Evolutionary conservation across 306 rosid species (phyloP), one percentile per base, ranked within the genome.

Genomic region (Calophaca sinica): DNA sequence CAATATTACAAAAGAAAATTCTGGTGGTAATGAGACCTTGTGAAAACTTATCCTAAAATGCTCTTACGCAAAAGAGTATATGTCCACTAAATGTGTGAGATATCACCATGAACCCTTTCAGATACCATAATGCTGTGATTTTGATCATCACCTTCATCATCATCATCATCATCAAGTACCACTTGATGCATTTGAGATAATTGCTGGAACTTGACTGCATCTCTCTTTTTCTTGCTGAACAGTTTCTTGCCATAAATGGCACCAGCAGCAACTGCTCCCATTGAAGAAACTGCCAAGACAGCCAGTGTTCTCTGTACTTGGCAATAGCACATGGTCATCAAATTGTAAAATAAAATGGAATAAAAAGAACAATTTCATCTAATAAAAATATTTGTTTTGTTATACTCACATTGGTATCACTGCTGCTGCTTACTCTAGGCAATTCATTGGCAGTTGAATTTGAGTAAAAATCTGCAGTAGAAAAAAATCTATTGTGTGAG

Each of bases 181-280:
- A 52, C 76, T 39, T 9, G 49, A 58, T 20, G 68, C 55, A 76
- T 38, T 65, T 82, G 67, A 39, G 79, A 72, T 66, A 58, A 33
- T 67, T 72, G 72, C 4, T 82, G 79, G 57, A 77, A 65, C 59
- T 68, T 64, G 49, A 67, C 13, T 3, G 39, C 45, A 29, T 76
- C 61, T 58, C 38, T 72, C 36, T 67, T 78, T 51, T 60, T 72
- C 68, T 72, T 77, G n/a, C 61, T 77, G 67, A 28, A 50, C 38
- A 77, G 11, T 72, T 77, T 72, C 65, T 77, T 82, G 13, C 55
- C 72, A 82, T 82, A 82, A 5, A 78, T 66, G 39, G 73, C 80
- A 73, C 76, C 80, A 33, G 35, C 80, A 51, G 39, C 80, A 67
- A 63, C 73, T 51, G 69, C 86, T 73, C 80, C 83, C 13, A 73